phyloP scores from a whole-genome alignment of 1,284 basidiomycete species.

The Cutaneotrichosporon mucoides region DNA sequence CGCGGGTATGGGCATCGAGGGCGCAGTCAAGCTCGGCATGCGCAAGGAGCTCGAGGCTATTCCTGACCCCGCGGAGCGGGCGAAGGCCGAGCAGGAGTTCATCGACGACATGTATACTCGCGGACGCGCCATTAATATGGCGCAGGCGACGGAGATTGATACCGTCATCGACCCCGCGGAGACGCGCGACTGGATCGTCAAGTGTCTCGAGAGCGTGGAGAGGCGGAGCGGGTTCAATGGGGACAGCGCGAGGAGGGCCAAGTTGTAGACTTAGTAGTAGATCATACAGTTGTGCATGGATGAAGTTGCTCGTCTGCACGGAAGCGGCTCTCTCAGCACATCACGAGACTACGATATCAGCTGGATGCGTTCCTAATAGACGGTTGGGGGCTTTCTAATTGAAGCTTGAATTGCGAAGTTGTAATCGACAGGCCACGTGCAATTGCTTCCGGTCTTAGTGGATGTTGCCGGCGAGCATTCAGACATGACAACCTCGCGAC shows the following conservation, averaged over 20 bases:
- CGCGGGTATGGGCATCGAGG: conserved; percentile 23
- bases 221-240: not conserved
- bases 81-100: conserved; percentile 15
- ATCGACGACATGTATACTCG: conserved; percentile 19
- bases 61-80: conserved; percentile 7
- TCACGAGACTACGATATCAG: too few species aligned
- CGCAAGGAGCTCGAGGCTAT: conserved; percentile 20
- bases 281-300: too few species aligned
- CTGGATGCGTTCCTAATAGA: too few species aligned
- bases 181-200: conserved; percentile 18
- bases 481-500: not conserved
- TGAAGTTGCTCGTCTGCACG: too few species aligned
- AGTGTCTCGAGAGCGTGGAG: conserved; percentile 14
- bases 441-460: too few species aligned
- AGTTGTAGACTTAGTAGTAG: not conserved
- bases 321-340: too few species aligned
- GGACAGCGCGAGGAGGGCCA: not conserved
- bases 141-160: conserved; percentile 20
- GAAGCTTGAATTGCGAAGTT: too few species aligned
- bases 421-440: too few species aligned
- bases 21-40: conserved; percentile 22
- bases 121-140: conserved; percentile 19
- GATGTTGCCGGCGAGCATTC: too few species aligned
- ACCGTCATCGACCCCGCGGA: conserved; percentile 20
- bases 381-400: too few species aligned